These are phyloP conservation scores for Cenchrus fungigraminus DNA, from an alignment of 176 grass and related monocot species.

Conservation along the genomic window DNA sequence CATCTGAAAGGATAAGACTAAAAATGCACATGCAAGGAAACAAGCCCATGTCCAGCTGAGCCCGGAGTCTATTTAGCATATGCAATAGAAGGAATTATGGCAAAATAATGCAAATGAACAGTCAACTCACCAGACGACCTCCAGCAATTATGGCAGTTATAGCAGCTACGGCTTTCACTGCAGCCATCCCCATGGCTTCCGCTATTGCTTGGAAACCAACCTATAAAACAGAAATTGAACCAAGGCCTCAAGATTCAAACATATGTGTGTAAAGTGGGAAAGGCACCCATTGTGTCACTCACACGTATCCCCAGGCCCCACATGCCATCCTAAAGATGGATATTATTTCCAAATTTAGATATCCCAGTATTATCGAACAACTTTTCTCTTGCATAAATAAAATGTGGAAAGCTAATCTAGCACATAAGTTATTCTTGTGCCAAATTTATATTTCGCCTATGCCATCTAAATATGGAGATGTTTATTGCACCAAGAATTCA, in stretches of 20 bases:
- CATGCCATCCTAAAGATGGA: conserved; percentile 10
- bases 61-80: not conserved
- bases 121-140: conserved; percentile 82
- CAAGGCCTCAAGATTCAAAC: conserved; percentile 7
- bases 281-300: not conserved
- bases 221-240: conserved; percentile 50
- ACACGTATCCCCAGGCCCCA: not conserved
- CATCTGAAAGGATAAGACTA: conserved; percentile 16
- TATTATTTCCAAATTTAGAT: conserved; percentile 14
- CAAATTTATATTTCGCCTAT: not conserved
- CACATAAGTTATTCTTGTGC: not conserved
- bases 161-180: conserved; percentile 94
- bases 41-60: conserved; percentile 17
- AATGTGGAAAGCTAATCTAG: not conserved
- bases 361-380: not conserved
- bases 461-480: conserved; percentile 16
- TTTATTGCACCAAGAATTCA: not conserved
- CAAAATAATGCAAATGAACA: conserved; percentile 33
- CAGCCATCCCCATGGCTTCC: conserved; percentile 96
- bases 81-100: conserved; percentile 10
- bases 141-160: conserved; percentile 97
- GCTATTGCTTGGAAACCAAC: conserved; percentile 99
- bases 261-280: not conserved
- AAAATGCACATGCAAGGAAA: not conserved
- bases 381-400: conserved; percentile 4